Base-by-base conservation (phyloP, 768 basidiomycete genomes). In the Cystofilobasidium capitatum region DNA sequence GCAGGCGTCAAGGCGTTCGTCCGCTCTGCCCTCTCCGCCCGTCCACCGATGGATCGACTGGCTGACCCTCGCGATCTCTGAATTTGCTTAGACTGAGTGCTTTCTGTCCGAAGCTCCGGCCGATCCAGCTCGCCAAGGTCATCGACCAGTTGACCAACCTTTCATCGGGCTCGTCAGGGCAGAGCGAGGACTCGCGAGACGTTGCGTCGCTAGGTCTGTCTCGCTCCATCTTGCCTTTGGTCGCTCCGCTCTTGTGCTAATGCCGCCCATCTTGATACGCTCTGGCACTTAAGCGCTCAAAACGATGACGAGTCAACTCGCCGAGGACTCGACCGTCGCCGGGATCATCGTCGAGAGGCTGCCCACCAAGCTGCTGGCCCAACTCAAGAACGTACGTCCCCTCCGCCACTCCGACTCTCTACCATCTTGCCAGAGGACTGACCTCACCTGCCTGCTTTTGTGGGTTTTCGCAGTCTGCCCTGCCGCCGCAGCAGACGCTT, bases 131-230 rank as follows among this genome's bases (percentile, higher is more conserved):
- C 84, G 86, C 89, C 73, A 79, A 83, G 58, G 89, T 96, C 31
- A 86, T 97, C 58, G 91, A 97, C 76, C 88, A 86, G 71, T 82
- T 99, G 59, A 88, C 94, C 71, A 84, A 86, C 61, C 89, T 88
- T 24, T 68, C 66, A 1, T 62, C 60, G 73, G 89, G 89, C 0
- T 83, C 59, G 17, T 58, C 84, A 24, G 86, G 88, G 29, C 85
- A 88, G 74, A 91, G 97, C 63, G 93, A 97, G 73, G 92, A 96
- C 72, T 79, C 94, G 62, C 81, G 96, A 68, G 93, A 98, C 79
- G 92, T 99, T 64, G 91, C 93, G 12, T 87, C 87, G 51, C 83
- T 97, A 64, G 94, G 93, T 96, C 60, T 66, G 82, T 57, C 10
- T 35, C 14, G 37, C 1, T 61, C 10, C 26, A 45, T 61, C 49